Evolutionary conservation across 306 rosid species (phyloP).

Genomic region (Acacia acuminata): DNA sequence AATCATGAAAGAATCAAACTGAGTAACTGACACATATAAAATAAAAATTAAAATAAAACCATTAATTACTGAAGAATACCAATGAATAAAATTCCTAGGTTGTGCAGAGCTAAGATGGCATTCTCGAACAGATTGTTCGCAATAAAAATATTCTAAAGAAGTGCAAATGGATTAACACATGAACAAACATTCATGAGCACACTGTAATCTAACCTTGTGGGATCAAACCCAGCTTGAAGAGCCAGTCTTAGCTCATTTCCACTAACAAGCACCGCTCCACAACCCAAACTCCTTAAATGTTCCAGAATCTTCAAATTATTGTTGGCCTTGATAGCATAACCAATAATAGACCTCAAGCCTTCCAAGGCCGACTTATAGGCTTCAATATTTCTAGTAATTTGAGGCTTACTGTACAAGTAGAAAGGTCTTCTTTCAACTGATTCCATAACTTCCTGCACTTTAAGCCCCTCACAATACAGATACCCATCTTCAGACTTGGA

Average conservation of each 20-base stretch:
- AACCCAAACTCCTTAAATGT: slow-evolving; percentile 82
- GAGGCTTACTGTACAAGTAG: slow-evolving; percentile 87
- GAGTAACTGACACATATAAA: neutral
- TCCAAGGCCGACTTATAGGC: slow-evolving; percentile 81
- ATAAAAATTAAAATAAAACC: neutral
- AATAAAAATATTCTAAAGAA: neutral
- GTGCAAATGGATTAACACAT: slow-evolving; percentile 6
- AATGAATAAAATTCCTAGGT: neutral
- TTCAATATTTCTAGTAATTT: slow-evolving; percentile 80
- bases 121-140: neutral
- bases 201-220: slow-evolving; percentile 56
- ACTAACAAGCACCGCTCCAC: slow-evolving; percentile 97
- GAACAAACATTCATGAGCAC: neutral
- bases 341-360: slow-evolving; percentile 72
- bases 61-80: neutral
- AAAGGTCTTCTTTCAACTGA: slow-evolving; percentile 86
- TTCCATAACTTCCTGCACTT: slow-evolving; percentile 86
- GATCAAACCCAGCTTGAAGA: slow-evolving; percentile 84
- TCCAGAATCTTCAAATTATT: slow-evolving; percentile 86
- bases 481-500: slow-evolving; percentile 79
- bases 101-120: neutral
- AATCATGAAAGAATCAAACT: neutral
- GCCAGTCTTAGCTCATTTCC: slow-evolving; percentile 89
- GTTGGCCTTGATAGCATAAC: slow-evolving; percentile 94
- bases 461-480: slow-evolving; percentile 65